Base-by-base conservation (phyloP, 495 filamentous ascomycete species). In the Aspergillus cristatus region DNA sequence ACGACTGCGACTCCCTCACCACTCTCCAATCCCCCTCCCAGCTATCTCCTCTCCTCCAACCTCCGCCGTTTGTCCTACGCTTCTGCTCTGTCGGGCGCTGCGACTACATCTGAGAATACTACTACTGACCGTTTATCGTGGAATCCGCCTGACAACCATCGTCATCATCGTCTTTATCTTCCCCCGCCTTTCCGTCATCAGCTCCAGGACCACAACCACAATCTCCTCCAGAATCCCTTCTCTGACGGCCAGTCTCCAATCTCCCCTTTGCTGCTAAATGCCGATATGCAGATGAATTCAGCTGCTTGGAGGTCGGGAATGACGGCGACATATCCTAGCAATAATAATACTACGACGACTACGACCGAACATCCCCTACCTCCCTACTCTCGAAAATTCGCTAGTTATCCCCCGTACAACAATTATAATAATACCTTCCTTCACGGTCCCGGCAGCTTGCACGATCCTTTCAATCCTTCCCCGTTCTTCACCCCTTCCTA, bases 401-500 rank as follows among this genome's bases (percentile, higher is more conserved):
- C 73, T 43, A 53, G 56, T 36, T 67, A 69, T 43, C 58, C 68
- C 34, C 53, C 48, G 14, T 52, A 55, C 40, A 43, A 8, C 20
- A 4, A 24, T 8, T 8, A 24, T 8, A 8, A 24, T 24, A 24
- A 54, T 34, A 56, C 58, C n/a, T 52, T 53, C 35, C 40, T 51
- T 29, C 48, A 53, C 10, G 45, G 43, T 36, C 53, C 61, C 26
- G 47, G 50, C 20, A 40, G 43, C 29, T 37, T 46, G 20, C 29
- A 37, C 44, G 56, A 65, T 12, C 49, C 57, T 22, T 36, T 46
- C 40, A 35, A 37, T 17, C 51, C 26, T 43, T 55, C 8, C 43
- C 55, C 8, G 11, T 86, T 85, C 67, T 80, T 95, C 49, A 74
- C 74, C 17, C 88, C 88, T 5, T 85, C 84, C 14, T 94, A 94